Base-by-base conservation (phyloP, 225 moss, liverwort and hornwort species). In the Pseudisothecium myosuroides region DNA sequence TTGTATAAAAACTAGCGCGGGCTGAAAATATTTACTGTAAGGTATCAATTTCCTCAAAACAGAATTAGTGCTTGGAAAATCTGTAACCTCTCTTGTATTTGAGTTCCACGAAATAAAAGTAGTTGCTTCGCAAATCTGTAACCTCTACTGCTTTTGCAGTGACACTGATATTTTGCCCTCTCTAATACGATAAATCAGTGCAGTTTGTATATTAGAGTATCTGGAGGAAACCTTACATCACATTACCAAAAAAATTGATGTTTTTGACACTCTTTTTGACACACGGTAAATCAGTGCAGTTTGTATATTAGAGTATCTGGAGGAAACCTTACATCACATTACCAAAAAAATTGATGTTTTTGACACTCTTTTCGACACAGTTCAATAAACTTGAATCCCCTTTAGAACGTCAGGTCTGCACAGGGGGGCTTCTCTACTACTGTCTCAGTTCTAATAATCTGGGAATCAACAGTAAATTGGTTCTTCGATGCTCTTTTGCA, bases 401-500 rank as follows among this genome's bases (percentile, higher is more conserved):
- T 55, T 23, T 14, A n/a, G 58, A n/a, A 80, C 58, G 58, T 27
- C 10, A n/a, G 26, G 58, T 80, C 56, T 80, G 55, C 54, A 36
- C 22, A 22, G 76, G 36, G 22, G 54, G 14, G 54, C 66, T 47
- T 74, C 18, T 74, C 29, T 47, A 12, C 36, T 76, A 21, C 54
- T 76, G 36, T 52, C 76, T 54, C 21, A 76, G 19, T 34, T 52
- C 32, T 34, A 31, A 49, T 20, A 23, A 27, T 87, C 37, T 85
- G 63, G 41, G 49, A 77, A 81, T 47, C 16, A 82, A 60, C 74
- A 47, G 55, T 73, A 54, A 77, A 72, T 74, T 88, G 84, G 61
- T 82, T 82, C 58, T 88, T 87, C 14, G 32, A 66, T 49, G 45
- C n/a, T 82, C 72, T 85, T 91, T 52, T 76, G 49, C 93, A 96